These are phyloP conservation scores for Eucalyptus victrix DNA, from an alignment of 345 rosid genomes.

Conservation along the genomic window DNA sequence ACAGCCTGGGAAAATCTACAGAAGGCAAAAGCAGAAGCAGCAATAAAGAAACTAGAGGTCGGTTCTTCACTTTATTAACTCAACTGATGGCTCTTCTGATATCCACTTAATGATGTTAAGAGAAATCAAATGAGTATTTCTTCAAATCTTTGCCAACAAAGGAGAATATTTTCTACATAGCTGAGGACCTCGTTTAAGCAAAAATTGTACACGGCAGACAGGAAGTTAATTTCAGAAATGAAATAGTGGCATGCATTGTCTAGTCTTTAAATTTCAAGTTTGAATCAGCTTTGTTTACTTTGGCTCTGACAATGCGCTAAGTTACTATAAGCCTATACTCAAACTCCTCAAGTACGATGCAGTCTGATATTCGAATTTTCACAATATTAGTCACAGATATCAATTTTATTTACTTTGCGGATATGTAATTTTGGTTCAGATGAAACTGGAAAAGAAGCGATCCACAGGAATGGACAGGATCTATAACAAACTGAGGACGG, in stretches of 20 bases:
- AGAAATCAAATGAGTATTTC: not conserved
- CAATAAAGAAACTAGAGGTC: conserved; percentile 87
- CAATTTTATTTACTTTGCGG: not conserved
- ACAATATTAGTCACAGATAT: not conserved
- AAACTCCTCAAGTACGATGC: not conserved
- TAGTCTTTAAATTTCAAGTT: not conserved
- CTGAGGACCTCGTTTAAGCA: not conserved
- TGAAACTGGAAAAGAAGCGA: conserved; percentile 86
- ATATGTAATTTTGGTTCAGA: conserved; percentile 16
- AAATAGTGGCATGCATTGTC: not conserved
- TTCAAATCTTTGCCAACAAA: not conserved
- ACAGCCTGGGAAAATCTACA: conserved; percentile 96
- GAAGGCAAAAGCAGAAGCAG: conserved; percentile 97
- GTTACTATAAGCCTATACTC: not conserved
- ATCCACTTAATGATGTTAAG: not conserved
- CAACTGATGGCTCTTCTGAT: not conserved
- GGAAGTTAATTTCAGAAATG: not conserved
- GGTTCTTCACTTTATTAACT: not conserved
- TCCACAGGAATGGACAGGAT: conserved; percentile 79
- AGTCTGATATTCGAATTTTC: not conserved
- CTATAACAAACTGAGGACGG: conserved; percentile 48
- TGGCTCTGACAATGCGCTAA: not conserved
- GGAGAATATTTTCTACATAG: not conserved
- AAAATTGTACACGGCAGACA: not conserved
- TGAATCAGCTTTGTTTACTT: not conserved